A percentile compares a stretch with the other conserved stretches of the same genome.
phyloP scores from a whole-genome alignment of 768 basidiomycete species.

The Kwoniella pini region DNA sequence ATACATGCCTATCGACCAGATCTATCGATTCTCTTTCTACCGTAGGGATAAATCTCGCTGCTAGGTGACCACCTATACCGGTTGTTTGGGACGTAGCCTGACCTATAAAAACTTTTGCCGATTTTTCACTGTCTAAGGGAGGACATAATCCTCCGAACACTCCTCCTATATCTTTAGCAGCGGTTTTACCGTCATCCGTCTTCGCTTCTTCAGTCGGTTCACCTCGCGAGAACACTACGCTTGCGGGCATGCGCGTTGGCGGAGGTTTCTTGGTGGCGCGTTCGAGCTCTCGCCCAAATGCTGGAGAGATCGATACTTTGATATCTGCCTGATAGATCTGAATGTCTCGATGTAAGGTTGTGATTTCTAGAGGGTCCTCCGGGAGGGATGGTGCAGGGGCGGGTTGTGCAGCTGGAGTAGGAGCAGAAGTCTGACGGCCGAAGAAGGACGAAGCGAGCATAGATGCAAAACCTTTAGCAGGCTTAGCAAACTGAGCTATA shows the following conservation, averaged over 20 bases:
- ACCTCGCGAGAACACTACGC: slow-evolving; percentile 69
- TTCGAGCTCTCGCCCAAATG: slow-evolving; percentile 64
- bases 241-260: slow-evolving; percentile 70
- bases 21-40: slow-evolving; percentile 94
- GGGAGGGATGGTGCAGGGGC: slow-evolving; percentile 43
- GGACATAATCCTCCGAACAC: slow-evolving; percentile 85
- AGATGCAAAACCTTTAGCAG: slow-evolving; percentile 40
- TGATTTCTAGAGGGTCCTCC: slow-evolving; percentile 47
- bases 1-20: slow-evolving; percentile 77
- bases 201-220: slow-evolving; percentile 34
- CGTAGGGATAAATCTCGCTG: slow-evolving; percentile 88
- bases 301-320: slow-evolving; percentile 48
- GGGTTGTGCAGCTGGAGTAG: slow-evolving; percentile 32
- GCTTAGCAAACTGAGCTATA: slow-evolving; percentile 32
- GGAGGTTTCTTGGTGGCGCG: slow-evolving; percentile 95
- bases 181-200: slow-evolving; percentile 78
- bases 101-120: slow-evolving; percentile 84
- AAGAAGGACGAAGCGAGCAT: slow-evolving; percentile 50
- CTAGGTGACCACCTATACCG: slow-evolving; percentile 68
- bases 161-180: slow-evolving; percentile 67
- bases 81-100: slow-evolving; percentile 92
- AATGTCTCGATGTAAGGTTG: slow-evolving; percentile 41
- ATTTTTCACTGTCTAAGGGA: slow-evolving; percentile 67
- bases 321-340: slow-evolving; percentile 54
- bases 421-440: slow-evolving; percentile 22